Percentiles rank a stretch among this genome's conserved stretches.
Evolutionary conservation across 1,284 basidiomycete species (phyloP).

Genomic region (Tremellales sp.): DNA sequence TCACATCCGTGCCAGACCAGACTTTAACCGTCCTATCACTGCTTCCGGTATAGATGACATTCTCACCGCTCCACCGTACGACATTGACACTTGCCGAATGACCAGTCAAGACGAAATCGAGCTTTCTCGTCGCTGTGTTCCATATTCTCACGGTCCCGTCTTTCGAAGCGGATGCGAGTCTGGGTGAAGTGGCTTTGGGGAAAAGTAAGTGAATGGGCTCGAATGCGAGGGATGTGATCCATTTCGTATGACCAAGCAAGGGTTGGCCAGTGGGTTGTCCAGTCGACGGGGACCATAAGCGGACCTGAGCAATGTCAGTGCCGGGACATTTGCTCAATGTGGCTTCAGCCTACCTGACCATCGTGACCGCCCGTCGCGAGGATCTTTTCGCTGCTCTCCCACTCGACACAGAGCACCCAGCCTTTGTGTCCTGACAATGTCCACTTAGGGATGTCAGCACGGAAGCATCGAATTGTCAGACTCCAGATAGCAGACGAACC

Average conservation of each 20-base stretch:
- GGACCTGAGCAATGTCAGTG: slow-evolving; percentile 53
- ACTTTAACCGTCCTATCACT: slow-evolving; percentile 91
- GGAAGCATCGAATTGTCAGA: background rate
- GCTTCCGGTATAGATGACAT: slow-evolving; percentile 87
- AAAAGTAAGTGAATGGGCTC: slow-evolving; percentile 81
- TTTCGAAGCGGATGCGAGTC: slow-evolving; percentile 91
- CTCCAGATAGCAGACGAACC: slow-evolving; percentile 10
- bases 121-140: slow-evolving; percentile 67
- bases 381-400: slow-evolving; percentile 87
- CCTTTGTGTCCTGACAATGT: slow-evolving; percentile 84
- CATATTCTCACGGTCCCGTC: slow-evolving; percentile 93
- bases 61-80: slow-evolving; percentile 91
- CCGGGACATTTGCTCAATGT: background rate
- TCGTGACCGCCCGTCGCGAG: slow-evolving; percentile 89
- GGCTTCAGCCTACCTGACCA: slow-evolving; percentile 61
- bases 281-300: slow-evolving; percentile 85
- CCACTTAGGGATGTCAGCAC: slow-evolving; percentile 46
- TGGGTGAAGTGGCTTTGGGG: slow-evolving; percentile 63
- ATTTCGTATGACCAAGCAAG: slow-evolving; percentile 88
- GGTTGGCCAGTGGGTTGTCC: slow-evolving; percentile 80
- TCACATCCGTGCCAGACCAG: slow-evolving; percentile 79
- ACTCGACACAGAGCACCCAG: slow-evolving; percentile 96
- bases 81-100: slow-evolving; percentile 93
- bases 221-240: slow-evolving; percentile 95
- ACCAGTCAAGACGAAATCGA: slow-evolving; percentile 84